Evolutionary conservation across 2,329 filamentous ascomycete genomes (phyloP), one percentile per base, ranked within the genome.

Genomic region (Myriosclerotinia scirpicola): DNA sequence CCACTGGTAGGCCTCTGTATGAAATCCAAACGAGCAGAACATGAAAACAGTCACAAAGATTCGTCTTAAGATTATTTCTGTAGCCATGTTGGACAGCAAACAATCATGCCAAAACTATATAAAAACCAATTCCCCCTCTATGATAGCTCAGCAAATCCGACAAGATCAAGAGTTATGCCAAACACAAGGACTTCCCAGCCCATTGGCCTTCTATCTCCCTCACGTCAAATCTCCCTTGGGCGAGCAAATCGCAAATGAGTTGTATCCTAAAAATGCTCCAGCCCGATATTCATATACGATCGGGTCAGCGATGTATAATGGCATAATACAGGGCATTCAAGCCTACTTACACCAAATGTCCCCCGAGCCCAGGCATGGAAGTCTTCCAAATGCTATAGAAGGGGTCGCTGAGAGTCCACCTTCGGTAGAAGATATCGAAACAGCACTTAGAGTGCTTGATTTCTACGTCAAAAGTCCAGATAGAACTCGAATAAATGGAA

Each of bases 131-230:
- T 42, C n/a, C 30, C 42, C 68, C 5, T 60, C 44, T 30, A 60
- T 53, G 14, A 70, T 70, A 50, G 69, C 68, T 22, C 54, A 42
- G 30, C 69, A 68, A 64, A 56, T 70, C 38, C 63, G 66, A 12
- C 52, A 44, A 42, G 69, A 68, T 44, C 68, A 70, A 50, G 60
- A 65, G 20, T 22, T 52, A 36, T 70, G 69, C 46, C 59, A 55
- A 50, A 34, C 44, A 30, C 66, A 62, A 11, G 65, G 54, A 59
- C 54, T 70, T 34, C 69, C 69, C 17, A 69, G 66, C 60, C 22
- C 65, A 11, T 59, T 70, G 14, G 64, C 59, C 20, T 36, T 64
- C 12, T 69, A 69, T 59, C 66, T 70, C 62, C 69, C 66, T 8
- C 40, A 58, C 2, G 15, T 38, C 6, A 64, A 63, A 26, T 60